phyloP scores from a whole-genome alignment of 2,329 filamentous ascomycete species.

The Microsporum ferrugineum region DNA sequence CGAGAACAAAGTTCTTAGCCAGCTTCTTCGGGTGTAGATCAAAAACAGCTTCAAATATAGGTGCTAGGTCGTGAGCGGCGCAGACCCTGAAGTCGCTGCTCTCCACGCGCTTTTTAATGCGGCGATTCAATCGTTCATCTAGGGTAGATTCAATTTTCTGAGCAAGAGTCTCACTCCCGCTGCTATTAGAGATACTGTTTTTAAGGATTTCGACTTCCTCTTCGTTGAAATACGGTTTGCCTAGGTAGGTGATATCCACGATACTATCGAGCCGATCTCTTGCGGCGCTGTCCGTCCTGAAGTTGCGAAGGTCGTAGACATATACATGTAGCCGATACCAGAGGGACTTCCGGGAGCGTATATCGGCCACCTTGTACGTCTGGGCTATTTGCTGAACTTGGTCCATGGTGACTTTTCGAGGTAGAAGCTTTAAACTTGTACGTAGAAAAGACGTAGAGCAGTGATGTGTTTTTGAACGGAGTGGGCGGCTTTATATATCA shows the following conservation, averaged over 20 bases:
- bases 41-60: slow-evolving; percentile 21
- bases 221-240: slow-evolving; percentile 17
- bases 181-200: background rate
- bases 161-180: slow-evolving; percentile 1
- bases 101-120: slow-evolving; percentile 22
- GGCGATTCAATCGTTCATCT: slow-evolving; percentile 12
- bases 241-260: slow-evolving; percentile 17
- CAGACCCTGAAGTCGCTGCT: slow-evolving; percentile 24
- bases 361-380: slow-evolving; percentile 7
- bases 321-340: slow-evolving; percentile 20
- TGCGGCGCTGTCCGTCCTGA: slow-evolving; percentile 10
- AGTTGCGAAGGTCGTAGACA: slow-evolving; percentile 18
- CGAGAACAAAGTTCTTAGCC: slow-evolving; percentile 4
- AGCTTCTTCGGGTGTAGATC: slow-evolving; percentile 21
- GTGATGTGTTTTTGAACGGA: background rate
- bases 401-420: background rate
- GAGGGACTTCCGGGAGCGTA: slow-evolving; percentile 8
- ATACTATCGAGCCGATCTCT: slow-evolving; percentile 14
- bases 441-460: background rate
- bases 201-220: slow-evolving; percentile 13
- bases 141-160: slow-evolving; percentile 4
- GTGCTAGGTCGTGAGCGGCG: slow-evolving; percentile 27
- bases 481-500: slow-evolving; percentile 1
- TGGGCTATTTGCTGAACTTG: background rate
- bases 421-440: background rate